These are phyloP conservation scores for Trichoderma atroviride DNA, from an alignment of 2,329 filamentous ascomycete species.

Conservation along the genomic window DNA sequence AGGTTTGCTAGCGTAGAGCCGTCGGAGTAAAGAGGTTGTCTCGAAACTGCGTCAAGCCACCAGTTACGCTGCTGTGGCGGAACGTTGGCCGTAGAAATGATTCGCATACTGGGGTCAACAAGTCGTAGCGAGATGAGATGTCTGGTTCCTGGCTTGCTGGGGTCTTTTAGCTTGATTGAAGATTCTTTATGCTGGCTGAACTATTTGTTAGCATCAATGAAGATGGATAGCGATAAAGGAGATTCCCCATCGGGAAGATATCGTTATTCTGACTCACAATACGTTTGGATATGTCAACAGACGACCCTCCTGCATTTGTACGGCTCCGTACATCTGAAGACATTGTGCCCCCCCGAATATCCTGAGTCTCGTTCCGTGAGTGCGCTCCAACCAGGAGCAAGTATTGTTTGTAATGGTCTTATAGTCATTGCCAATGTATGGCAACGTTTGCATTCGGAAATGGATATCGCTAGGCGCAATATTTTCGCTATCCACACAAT, in stretches of 20 bases:
- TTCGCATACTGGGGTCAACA: not conserved
- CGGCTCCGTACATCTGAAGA: not conserved
- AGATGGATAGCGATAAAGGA: not conserved
- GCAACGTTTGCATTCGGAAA: not conserved
- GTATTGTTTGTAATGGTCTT: not conserved
- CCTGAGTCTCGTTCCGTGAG: not conserved
- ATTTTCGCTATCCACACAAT: slow-evolving; percentile 27
- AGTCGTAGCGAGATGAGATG: slow-evolving; percentile 57
- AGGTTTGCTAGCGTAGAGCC: not conserved
- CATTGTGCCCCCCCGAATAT: not conserved
- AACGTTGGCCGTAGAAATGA: slow-evolving; percentile 5
- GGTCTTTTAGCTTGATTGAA: slow-evolving; percentile 51
- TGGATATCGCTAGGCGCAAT: not conserved
- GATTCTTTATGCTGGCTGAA: slow-evolving; percentile 24
- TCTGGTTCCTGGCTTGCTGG: slow-evolving; percentile 51
- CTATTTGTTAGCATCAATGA: not conserved
- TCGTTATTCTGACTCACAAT: not conserved
- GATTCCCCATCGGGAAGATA: not conserved
- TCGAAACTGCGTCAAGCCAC: slow-evolving; percentile 36
- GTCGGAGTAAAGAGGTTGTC: not conserved
- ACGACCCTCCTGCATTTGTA: not conserved
- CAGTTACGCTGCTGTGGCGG: not conserved
- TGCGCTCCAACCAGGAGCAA: not conserved
- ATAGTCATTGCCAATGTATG: not conserved
- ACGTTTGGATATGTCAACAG: not conserved